These are phyloP conservation scores for Tothia fuscella DNA, from an alignment of 2,329 filamentous ascomycete genomes.

Conservation along the genomic window DNA sequence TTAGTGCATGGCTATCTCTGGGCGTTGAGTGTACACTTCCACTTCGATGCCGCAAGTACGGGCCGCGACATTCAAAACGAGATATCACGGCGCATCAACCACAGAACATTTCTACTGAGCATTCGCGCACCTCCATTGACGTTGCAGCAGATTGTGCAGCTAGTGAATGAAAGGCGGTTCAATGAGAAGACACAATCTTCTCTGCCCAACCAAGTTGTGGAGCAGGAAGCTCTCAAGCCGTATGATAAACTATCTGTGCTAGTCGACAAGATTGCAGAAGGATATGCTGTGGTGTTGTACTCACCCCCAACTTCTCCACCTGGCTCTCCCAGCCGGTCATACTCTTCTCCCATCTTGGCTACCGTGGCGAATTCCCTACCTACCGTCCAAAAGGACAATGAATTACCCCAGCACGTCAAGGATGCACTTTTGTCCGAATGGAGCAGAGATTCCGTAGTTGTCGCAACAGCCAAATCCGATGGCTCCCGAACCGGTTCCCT, in stretches of 20 bases:
- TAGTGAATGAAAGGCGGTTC: conserved; percentile 16
- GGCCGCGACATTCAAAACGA: conserved; percentile 65
- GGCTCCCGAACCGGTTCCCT: conserved; percentile 62
- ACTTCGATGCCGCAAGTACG: conserved; percentile 57
- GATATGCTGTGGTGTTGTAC: conserved; percentile 51
- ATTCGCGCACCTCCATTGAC: conserved; percentile 58
- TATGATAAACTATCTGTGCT: conserved; percentile 64
- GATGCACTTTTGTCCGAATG: conserved; percentile 71
- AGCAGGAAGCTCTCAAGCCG: conserved; percentile 51
- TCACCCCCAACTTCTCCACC: conserved; percentile 61
- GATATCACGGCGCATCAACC: conserved; percentile 59
- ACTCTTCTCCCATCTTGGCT: conserved; percentile 48
- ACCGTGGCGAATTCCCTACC: conserved; percentile 17
- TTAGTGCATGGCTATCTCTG: conserved; percentile 85
- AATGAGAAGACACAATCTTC: not conserved
- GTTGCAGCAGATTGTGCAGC: conserved; percentile 45
- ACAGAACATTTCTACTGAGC: conserved; percentile 67
- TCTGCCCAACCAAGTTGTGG: not conserved
- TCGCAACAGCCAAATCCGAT: conserved; percentile 48
- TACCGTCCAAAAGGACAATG: conserved; percentile 9
- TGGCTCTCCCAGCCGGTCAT: conserved; percentile 53
- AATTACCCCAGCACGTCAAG: conserved; percentile 53
- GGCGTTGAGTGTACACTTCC: conserved; percentile 64
- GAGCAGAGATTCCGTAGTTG: conserved; percentile 63
- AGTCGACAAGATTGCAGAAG: conserved; percentile 60